phyloP scores from a whole-genome alignment of 495 filamentous ascomycete genomes.

The Penicillium daleae region DNA sequence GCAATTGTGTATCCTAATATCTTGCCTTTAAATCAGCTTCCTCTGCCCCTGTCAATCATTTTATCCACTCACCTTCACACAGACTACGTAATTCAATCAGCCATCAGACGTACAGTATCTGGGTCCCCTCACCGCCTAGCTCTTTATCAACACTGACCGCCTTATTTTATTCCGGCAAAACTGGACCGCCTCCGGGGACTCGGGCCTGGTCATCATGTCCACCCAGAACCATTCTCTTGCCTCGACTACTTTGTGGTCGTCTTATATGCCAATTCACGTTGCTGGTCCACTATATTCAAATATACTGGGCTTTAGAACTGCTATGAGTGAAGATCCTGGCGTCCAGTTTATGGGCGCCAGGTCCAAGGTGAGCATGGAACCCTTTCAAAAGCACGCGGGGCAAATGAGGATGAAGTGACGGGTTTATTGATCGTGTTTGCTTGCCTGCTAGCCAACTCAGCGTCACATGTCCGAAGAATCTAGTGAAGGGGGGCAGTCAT shows the following conservation, averaged over 20 bases:
- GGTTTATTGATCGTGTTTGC: conserved; percentile 14
- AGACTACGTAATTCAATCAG: background rate
- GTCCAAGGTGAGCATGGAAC: conserved; percentile 40
- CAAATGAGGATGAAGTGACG: conserved; percentile 21
- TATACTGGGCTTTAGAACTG: conserved; percentile 8
- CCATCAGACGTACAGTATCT: too few species aligned
- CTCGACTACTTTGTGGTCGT: conserved; percentile 5
- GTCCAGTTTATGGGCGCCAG: conserved; percentile 46
- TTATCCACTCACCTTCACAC: background rate
- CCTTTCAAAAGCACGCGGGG: conserved; percentile 28
- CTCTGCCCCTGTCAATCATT: background rate
- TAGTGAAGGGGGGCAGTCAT: conserved; percentile 21
- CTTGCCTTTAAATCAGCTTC: background rate
- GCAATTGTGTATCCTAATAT: background rate
- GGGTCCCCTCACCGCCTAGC: conserved; percentile 12
- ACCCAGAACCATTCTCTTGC: conserved; percentile 5
- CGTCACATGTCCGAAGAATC: conserved; percentile 43
- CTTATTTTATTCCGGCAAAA: conserved; percentile 10
- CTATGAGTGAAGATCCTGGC: conserved; percentile 45
- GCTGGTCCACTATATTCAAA: background rate
- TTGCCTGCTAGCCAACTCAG: conserved; percentile 38
- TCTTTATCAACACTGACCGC: background rate
- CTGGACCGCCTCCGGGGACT: conserved; percentile 23
- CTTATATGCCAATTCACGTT: conserved; percentile 3
- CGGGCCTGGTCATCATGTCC: conserved; percentile 21